These are phyloP conservation scores for Ciborinia camelliae DNA, from an alignment of 2,329 filamentous ascomycete species.

Conservation along the genomic window DNA sequence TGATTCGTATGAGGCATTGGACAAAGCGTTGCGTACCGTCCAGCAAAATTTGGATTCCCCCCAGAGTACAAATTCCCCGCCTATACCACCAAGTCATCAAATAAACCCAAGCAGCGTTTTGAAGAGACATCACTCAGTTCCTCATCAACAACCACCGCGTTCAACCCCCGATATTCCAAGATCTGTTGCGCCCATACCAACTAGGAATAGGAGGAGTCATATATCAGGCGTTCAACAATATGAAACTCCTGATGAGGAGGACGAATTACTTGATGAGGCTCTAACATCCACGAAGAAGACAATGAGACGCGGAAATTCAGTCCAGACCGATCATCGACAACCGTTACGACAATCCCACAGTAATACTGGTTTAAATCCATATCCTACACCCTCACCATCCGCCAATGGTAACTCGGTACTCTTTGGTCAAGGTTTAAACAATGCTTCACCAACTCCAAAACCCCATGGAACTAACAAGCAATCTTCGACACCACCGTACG, in stretches of 20 bases:
- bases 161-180: constrained; percentile 60
- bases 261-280: constrained; percentile 89
- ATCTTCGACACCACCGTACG: constrained; percentile 94
- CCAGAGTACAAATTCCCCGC: constrained; percentile 36
- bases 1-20: constrained; percentile 58
- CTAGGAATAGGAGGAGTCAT: constrained; percentile 75
- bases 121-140: constrained; percentile 64
- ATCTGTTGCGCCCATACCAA: constrained; percentile 62
- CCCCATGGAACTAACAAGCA: constrained; percentile 53
- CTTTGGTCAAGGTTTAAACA: constrained; percentile 57
- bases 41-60: constrained; percentile 49
- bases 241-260: constrained; percentile 93
- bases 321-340: constrained; percentile 43
- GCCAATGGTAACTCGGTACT: constrained; percentile 75
- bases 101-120: constrained; percentile 50
- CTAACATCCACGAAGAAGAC: constrained; percentile 73
- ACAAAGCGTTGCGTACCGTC: constrained; percentile 54
- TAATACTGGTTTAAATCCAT: constrained; percentile 61
- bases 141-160: constrained; percentile 51
- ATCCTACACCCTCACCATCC: constrained; percentile 69
- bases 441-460: constrained; percentile 47
- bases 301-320: constrained; percentile 54
- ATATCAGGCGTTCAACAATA: constrained; percentile 76
- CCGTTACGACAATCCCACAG: constrained; percentile 60
- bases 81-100: constrained; percentile 54